Percentiles rank a stretch among this genome's conserved stretches.
Conservation (phyloP, 495 filamentous ascomycete genomes). For the Xylaria bambusicola region DNA sequence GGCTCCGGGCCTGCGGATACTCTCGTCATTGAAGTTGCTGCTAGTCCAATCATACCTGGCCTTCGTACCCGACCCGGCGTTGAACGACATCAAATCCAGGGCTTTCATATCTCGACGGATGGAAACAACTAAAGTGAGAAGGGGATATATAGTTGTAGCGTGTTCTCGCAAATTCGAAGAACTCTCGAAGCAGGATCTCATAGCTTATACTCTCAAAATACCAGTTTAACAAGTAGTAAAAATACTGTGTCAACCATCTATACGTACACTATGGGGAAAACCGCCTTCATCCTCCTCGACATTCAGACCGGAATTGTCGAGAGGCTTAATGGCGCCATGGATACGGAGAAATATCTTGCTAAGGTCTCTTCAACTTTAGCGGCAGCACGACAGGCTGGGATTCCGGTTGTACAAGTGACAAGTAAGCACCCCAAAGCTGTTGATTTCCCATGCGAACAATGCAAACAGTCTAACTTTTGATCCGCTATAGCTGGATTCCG, state of each 20-base stretch:
- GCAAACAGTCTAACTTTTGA: background rate
- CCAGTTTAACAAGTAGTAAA: background rate
- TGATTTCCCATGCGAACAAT: background rate
- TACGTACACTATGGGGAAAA: constrained; percentile 29
- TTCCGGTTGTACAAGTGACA: constrained; percentile 36
- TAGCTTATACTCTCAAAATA: too few relatives aligned
- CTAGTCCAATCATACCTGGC: constrained; percentile 2
- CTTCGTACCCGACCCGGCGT: constrained; percentile 3
- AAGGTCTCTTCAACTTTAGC: constrained; percentile 28
- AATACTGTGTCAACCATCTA: background rate
- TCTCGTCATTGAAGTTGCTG: background rate
- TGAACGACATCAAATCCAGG: background rate
- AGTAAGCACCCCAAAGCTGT: background rate
- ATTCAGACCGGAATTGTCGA: constrained; percentile 36
- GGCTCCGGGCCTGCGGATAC: constrained; percentile 1
- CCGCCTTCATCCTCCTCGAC: constrained; percentile 42
- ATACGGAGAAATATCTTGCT: constrained; percentile 27
- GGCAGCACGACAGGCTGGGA: constrained; percentile 30
- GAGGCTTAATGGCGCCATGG: constrained; percentile 10
- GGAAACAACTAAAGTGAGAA: too few relatives aligned
- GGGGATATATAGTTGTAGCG: background rate
- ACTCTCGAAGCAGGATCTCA: background rate
- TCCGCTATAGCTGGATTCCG: constrained; percentile 33
- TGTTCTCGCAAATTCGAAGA: background rate
- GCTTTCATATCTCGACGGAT: too few relatives aligned